Evolutionary conservation across 208 protist genomes (phyloP).

Genomic region (Trypanosomatidae sp.): DNA sequence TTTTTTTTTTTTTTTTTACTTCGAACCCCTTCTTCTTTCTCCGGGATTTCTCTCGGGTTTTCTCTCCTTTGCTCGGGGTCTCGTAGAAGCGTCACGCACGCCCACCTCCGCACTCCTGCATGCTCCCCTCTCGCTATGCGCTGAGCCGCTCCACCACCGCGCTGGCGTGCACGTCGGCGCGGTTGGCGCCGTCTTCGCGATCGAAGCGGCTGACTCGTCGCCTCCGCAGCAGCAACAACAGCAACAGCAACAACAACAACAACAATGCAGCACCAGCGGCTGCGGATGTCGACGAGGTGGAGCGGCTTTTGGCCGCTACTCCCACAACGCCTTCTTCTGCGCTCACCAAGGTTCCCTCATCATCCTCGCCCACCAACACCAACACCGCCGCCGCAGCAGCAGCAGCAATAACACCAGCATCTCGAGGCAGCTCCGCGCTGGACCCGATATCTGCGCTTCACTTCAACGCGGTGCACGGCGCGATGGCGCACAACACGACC

Average conservation of each 20-base stretch:
- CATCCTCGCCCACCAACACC: not conserved
- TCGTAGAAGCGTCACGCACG: too few species aligned
- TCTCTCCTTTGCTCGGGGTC: not conserved
- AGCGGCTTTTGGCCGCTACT: constrained; percentile 16
- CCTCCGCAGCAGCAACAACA: too few species aligned
- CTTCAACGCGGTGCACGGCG: constrained; percentile 15
- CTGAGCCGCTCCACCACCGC: too few species aligned
- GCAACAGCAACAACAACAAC: not conserved
- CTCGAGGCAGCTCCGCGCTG: too few species aligned
- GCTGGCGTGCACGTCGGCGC: too few species aligned
- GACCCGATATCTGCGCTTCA: constrained; percentile 15
- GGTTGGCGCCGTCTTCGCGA: too few species aligned
- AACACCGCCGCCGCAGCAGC: not conserved
- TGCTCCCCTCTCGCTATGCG: too few species aligned
- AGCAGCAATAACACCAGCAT: not conserved
- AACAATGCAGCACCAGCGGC: not conserved
- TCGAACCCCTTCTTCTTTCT: too few species aligned
- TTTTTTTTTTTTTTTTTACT: too few species aligned
- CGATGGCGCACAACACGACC: not conserved
- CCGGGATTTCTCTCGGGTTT: too few species aligned
- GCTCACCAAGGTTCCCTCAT: not conserved
- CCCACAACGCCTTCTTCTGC: not conserved
- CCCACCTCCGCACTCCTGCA: too few species aligned
- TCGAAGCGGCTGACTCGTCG: too few species aligned
- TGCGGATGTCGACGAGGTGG: constrained; percentile 22